Percentiles rank a stretch among this genome's conserved stretches.
These are phyloP conservation scores for Vitis hybrid DNA, from an alignment of 177 flowering plant genomes.

Conservation along the genomic window DNA sequence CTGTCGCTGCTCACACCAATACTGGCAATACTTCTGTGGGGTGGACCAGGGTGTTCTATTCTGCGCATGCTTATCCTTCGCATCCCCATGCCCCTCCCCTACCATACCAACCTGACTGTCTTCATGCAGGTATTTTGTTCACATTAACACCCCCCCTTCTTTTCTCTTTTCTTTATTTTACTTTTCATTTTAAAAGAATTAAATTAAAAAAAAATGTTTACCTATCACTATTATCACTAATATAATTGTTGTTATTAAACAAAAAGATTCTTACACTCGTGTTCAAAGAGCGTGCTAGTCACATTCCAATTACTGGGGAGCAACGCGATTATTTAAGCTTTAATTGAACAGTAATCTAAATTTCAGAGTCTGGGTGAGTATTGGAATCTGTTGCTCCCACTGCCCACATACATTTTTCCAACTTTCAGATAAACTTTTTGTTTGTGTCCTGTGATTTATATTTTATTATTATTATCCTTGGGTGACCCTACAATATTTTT, in stretches of 20 bases:
- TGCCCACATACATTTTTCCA: not conserved
- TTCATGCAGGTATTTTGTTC: slow-evolving; percentile 45
- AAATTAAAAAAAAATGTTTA: too few relatives aligned
- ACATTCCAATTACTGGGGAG: slow-evolving; percentile 26
- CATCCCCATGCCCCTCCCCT: slow-evolving; percentile 17
- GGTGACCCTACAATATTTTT: too few relatives aligned
- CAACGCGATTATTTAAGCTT: slow-evolving; percentile 1
- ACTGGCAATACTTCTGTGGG: slow-evolving; percentile 13
- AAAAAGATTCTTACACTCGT: not conserved
- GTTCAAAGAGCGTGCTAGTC: slow-evolving; percentile 10
- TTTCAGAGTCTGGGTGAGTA: not conserved
- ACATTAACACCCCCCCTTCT: not conserved
- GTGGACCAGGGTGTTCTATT: slow-evolving; percentile 40
- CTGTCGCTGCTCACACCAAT: not conserved
- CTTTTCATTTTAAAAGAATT: not conserved
- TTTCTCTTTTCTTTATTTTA: not conserved
- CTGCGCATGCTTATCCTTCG: slow-evolving; percentile 31
- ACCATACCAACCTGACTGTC: slow-evolving; percentile 45
- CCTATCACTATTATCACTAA: too few relatives aligned
- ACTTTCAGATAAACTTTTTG: too few relatives aligned
- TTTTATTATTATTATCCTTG: too few relatives aligned
- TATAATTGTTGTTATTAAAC: not conserved
- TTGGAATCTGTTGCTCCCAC: not conserved
- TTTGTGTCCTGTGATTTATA: too few relatives aligned
- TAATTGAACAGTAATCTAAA: not conserved